A percentile compares a stretch with the other conserved stretches of the same genome.
These are phyloP conservation scores for Artemisia tridentata DNA, from an alignment of 129 eudicot genomes.

Conservation along the genomic window DNA sequence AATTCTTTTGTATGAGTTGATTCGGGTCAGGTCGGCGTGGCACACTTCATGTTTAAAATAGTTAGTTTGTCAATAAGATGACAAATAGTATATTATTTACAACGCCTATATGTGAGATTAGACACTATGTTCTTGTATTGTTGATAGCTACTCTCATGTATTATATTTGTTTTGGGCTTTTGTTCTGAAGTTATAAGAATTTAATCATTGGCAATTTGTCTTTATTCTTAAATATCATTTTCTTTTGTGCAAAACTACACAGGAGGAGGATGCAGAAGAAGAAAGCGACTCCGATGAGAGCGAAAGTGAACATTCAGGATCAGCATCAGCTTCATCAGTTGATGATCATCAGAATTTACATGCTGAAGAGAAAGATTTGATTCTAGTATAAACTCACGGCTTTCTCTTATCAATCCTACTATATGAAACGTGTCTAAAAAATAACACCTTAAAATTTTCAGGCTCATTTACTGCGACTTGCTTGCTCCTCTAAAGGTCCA, in stretches of 20 bases:
- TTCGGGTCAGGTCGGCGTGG: no score
- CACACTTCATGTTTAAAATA: no score
- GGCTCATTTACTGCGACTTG: slow-evolving; percentile 97
- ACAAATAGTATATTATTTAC: not conserved
- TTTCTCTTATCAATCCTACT: slow-evolving; percentile 9
- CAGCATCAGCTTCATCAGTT: slow-evolving; percentile 42
- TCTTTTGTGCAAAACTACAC: slow-evolving; percentile 16
- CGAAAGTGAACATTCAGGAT: slow-evolving; percentile 43
- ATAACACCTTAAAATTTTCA: slow-evolving; percentile 31
- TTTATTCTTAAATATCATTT: slow-evolving; percentile 5
- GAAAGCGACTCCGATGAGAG: slow-evolving; percentile 52
- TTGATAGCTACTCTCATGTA: not conserved
- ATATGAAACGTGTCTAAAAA: not conserved
- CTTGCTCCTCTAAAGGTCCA: slow-evolving; percentile 82
- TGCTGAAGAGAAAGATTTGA: slow-evolving; percentile 61
- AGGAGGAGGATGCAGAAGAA: slow-evolving; percentile 48
- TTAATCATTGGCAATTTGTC: not conserved
- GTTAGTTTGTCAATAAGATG: no score
- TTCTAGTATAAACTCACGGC: slow-evolving; percentile 45
- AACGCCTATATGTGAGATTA: not conserved
- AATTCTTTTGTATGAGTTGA: no score
- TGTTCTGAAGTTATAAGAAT: slow-evolving; percentile 3
- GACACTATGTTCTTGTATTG: not conserved
- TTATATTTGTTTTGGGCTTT: not conserved
- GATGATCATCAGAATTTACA: slow-evolving; percentile 48